Conservation (phyloP, 2,329 filamentous ascomycete species). For the Aspergillus aculeatinus region DNA sequence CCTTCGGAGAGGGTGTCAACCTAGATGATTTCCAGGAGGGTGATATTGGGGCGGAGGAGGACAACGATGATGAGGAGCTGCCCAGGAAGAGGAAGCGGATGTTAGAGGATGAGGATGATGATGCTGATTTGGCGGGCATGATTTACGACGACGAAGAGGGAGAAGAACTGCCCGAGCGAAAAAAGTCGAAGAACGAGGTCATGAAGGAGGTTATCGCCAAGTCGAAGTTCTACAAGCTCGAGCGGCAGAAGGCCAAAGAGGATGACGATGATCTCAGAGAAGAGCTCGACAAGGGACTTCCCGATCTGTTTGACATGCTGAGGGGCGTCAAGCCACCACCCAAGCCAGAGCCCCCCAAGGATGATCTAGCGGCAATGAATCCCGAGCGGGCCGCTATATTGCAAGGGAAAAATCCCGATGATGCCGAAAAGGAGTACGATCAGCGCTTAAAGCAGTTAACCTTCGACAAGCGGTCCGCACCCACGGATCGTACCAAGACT, state of each 20-base stretch:
- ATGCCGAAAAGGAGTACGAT: constrained; percentile 86
- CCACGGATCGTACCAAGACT: constrained; percentile 85
- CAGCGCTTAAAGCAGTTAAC: constrained; percentile 76
- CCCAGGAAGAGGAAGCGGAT: constrained; percentile 51
- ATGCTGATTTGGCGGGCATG: constrained; percentile 7
- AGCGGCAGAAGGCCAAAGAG: constrained; percentile 87
- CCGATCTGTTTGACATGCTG: constrained; percentile 72
- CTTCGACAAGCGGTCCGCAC: constrained; percentile 79
- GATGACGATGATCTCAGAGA: constrained; percentile 85
- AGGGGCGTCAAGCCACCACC: constrained; percentile 55
- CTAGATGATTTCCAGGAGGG: constrained; percentile 78
- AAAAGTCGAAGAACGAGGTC: constrained; percentile 94
- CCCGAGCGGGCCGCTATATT: constrained; percentile 63
- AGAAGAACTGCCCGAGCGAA: constrained; percentile 69
- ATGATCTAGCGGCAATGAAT: constrained; percentile 55
- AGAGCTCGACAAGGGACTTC: constrained; percentile 79
- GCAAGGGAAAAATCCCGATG: constrained; percentile 60
- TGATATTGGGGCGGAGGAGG: constrained; percentile 57
- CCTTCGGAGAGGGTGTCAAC: constrained; percentile 56
- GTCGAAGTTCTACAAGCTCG: constrained; percentile 92
- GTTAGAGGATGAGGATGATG: constrained; percentile 39
- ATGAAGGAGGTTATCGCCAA: constrained; percentile 98
- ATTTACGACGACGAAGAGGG: constrained; percentile 45
- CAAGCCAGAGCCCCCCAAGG: constrained; percentile 49
- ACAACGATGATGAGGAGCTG: constrained; percentile 58